These are phyloP conservation scores for Infundibulicybe gibba DNA, from an alignment of 768 basidiomycete species.

Conservation along the genomic window DNA sequence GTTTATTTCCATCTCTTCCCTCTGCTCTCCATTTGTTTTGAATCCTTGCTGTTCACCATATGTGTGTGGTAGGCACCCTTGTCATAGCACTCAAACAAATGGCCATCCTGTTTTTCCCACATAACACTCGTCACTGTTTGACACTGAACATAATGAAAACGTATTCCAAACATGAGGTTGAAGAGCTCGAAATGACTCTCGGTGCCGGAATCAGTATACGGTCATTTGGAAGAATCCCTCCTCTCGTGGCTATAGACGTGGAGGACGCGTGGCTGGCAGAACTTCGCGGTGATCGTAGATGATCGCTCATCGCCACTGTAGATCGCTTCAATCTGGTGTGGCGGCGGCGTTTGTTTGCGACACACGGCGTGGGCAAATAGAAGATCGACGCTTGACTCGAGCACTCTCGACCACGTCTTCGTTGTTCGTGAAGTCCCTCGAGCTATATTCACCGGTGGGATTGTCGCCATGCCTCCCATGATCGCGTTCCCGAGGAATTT, in stretches of 20 bases:
- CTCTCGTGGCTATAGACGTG: too few relatives aligned
- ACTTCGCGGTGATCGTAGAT: too few relatives aligned
- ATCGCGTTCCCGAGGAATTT: too few relatives aligned
- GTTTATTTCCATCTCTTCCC: constrained; percentile 14
- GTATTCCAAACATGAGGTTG: too few relatives aligned
- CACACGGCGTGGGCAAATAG: constrained; percentile 4
- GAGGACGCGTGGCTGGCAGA: too few relatives aligned
- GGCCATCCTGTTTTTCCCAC: not conserved
- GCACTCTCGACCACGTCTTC: too few relatives aligned
- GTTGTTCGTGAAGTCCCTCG: too few relatives aligned
- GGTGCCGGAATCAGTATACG: too few relatives aligned
- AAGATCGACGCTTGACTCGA: not conserved
- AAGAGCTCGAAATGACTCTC: too few relatives aligned
- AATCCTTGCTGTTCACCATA: constrained; percentile 5
- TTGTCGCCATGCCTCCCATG: too few relatives aligned
- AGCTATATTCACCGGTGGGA: too few relatives aligned
- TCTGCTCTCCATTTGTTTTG: constrained; percentile 15
- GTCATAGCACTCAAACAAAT: not conserved
- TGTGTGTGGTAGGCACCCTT: not conserved
- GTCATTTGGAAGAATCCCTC: too few relatives aligned
- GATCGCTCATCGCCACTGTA: constrained; percentile 3
- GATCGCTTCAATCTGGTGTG: constrained; percentile 3
- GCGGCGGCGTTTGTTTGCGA: constrained; percentile 6
- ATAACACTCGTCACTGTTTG: not conserved
- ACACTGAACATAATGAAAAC: constrained; percentile 3